These are phyloP conservation scores for Podospora pseudoanserina DNA, from an alignment of 495 filamentous ascomycete species.

Conservation along the genomic window DNA sequence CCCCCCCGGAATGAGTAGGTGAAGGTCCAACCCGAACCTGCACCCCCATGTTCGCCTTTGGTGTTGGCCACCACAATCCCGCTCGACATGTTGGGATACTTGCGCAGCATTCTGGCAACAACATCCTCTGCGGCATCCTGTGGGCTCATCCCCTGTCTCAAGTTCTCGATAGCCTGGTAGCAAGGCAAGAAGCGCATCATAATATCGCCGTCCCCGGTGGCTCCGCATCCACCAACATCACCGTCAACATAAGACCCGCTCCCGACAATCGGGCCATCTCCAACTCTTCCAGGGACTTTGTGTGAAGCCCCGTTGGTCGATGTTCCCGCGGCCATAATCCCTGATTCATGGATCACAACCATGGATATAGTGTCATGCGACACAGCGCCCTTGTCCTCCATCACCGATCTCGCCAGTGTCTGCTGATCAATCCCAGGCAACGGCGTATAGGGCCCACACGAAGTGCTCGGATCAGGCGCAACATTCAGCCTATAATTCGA, in stretches of 20 bases:
- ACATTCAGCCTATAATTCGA: slow-evolving; percentile 44
- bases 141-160: slow-evolving; percentile 43
- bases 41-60: slow-evolving; percentile 42
- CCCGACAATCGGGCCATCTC: slow-evolving; percentile 48
- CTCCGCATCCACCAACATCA: slow-evolving; percentile 47
- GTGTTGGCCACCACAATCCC: slow-evolving; percentile 45
- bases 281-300: slow-evolving; percentile 47
- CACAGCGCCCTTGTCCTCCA: not conserved
- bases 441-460: slow-evolving; percentile 43
- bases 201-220: slow-evolving; percentile 49
- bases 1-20: slow-evolving; percentile 46
- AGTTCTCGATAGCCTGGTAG: slow-evolving; percentile 48
- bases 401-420: not conserved
- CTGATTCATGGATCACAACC: slow-evolving; percentile 37
- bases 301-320: slow-evolving; percentile 48
- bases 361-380: slow-evolving; percentile 49
- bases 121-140: slow-evolving; percentile 43
- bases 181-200: slow-evolving; percentile 53
- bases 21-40: slow-evolving; percentile 47
- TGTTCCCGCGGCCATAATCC: slow-evolving; percentile 46
- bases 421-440: slow-evolving; percentile 9
- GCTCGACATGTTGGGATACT: slow-evolving; percentile 41
- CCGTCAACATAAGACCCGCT: slow-evolving; percentile 49
- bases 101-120: slow-evolving; percentile 42
- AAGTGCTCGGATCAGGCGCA: slow-evolving; percentile 30